Evolutionary conservation across 768 basidiomycete species (phyloP).

Genomic region (Lactarius deliciosus): DNA sequence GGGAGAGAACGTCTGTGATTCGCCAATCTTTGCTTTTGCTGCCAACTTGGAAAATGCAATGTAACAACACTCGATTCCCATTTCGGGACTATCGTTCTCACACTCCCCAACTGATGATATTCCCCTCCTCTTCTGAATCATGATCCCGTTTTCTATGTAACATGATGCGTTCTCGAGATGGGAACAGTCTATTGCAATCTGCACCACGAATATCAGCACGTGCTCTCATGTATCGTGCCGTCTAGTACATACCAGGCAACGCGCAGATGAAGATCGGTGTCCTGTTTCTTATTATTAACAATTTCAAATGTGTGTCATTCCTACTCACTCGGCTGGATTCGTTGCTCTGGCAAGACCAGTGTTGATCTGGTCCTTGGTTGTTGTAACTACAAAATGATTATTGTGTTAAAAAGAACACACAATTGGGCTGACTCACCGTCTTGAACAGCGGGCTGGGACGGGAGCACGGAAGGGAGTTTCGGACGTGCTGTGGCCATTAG

Average conservation of each 20-base stretch:
- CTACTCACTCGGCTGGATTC: constrained; percentile 60
- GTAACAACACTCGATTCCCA: constrained; percentile 2
- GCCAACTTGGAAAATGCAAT: background rate
- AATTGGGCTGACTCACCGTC: constrained; percentile 19
- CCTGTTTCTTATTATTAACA: constrained; percentile 39
- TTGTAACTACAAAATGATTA: constrained; percentile 37
- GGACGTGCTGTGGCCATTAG: constrained; percentile 18
- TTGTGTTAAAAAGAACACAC: background rate
- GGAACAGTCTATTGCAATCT: constrained; percentile 74
- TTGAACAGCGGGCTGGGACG: constrained; percentile 28
- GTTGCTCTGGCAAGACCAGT: constrained; percentile 61
- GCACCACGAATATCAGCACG: background rate
- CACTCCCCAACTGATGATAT: constrained; percentile 76
- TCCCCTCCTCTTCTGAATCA: constrained; percentile 49
- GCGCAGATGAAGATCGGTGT: constrained; percentile 83
- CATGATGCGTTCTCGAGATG: constrained; percentile 66
- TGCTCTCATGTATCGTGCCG: background rate
- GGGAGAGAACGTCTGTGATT: constrained; percentile 5
- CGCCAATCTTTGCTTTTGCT: constrained; percentile 11
- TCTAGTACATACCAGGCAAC: constrained; percentile 46
- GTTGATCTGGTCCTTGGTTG: constrained; percentile 56
- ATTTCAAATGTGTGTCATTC: background rate
- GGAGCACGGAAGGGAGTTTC: constrained; percentile 31
- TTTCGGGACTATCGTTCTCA: constrained; percentile 29
- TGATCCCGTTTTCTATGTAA: constrained; percentile 75